These are phyloP conservation scores for Gracilaria vermiculophylla DNA, from an alignment of 23 red algal species.

Conservation along the genomic window DNA sequence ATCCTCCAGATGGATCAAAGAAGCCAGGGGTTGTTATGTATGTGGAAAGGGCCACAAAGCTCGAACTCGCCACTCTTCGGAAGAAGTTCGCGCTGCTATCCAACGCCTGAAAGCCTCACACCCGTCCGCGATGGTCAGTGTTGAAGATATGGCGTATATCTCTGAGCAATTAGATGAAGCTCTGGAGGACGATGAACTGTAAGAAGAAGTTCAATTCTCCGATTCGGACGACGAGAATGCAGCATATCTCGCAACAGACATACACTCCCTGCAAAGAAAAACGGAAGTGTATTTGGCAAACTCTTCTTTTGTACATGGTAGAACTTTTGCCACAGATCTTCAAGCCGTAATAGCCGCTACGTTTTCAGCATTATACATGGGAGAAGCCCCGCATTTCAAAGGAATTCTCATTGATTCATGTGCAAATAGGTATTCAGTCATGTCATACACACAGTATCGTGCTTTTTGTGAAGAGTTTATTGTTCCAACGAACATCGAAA, in stretches of 20 bases:
- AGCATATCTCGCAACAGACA: neutral
- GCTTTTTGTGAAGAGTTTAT: constrained; percentile 18
- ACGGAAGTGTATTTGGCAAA: neutral
- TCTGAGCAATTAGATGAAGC: too few relatives aligned
- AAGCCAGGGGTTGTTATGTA: neutral
- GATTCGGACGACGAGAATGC: neutral
- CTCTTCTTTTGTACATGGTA: constrained; percentile 18
- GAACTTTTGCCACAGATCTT: neutral
- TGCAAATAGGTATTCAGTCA: constrained; percentile 4
- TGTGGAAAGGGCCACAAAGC: constrained; percentile 24
- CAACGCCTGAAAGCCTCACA: neutral
- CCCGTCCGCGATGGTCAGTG: neutral
- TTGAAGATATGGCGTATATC: neutral
- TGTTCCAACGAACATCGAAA: neutral
- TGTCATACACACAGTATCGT: neutral
- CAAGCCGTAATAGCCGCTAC: neutral
- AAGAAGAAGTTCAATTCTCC: too few relatives aligned
- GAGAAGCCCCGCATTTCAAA: neutral
- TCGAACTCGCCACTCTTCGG: neutral
- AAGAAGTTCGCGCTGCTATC: neutral
- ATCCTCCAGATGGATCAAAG: neutral
- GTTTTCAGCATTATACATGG: neutral
- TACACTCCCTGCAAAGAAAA: neutral
- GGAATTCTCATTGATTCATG: neutral
- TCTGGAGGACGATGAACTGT: too few relatives aligned